phyloP scores from a whole-genome alignment of 805 yeast genomes.

The Debaryomyces hansenii region DNA sequence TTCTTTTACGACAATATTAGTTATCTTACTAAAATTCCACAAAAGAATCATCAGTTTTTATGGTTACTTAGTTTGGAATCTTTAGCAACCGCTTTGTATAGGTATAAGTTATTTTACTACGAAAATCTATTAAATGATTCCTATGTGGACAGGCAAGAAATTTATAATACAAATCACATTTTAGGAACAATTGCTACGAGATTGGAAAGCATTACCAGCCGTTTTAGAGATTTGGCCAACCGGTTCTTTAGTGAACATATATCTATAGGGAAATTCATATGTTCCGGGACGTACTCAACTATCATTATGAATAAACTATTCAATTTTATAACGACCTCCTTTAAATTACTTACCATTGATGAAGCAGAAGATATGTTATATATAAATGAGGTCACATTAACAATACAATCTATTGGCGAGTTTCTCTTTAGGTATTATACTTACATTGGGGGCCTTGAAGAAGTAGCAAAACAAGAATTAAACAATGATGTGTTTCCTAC shows the following conservation, averaged over 20 bases:
- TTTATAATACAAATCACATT: background rate
- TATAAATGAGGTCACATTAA: background rate
- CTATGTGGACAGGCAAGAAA: background rate
- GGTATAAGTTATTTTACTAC: slow-evolving; percentile 8
- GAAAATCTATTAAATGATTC: background rate
- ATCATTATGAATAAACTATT: background rate
- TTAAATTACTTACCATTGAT: slow-evolving; percentile 3
- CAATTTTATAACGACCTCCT: background rate
- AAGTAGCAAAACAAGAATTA: background rate
- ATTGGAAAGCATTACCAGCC: background rate
- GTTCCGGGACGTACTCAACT: background rate
- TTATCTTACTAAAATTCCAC: slow-evolving; percentile 10
- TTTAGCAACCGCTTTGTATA: slow-evolving; percentile 6
- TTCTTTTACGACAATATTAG: slow-evolving; percentile 13
- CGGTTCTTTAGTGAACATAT: slow-evolving; percentile 1
- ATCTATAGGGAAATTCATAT: background rate
- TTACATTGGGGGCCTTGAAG: background rate
- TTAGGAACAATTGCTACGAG: background rate
- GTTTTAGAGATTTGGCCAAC: background rate
- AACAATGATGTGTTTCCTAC: slow-evolving; percentile 13
- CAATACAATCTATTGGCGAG: background rate
- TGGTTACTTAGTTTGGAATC: slow-evolving; percentile 17
- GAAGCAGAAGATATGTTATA: slow-evolving; percentile 9
- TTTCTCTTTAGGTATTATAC: background rate
- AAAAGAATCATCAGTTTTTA: slow-evolving; percentile 13